These are phyloP conservation scores for Hypsizygus marmoreus DNA, from an alignment of 768 basidiomycete genomes.

Conservation along the genomic window DNA sequence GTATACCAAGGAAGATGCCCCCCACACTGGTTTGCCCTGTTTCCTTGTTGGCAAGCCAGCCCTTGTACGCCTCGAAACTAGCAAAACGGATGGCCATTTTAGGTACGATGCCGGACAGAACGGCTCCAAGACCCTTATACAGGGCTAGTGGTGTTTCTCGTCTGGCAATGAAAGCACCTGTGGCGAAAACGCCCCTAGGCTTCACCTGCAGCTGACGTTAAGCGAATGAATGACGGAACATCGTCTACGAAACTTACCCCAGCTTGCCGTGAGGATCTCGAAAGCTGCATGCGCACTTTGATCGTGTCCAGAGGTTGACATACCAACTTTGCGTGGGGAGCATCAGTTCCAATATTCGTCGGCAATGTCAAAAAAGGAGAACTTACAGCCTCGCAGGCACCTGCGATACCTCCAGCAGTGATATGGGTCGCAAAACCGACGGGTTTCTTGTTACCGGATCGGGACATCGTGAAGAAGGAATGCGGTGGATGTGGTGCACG, in stretches of 20 bases:
- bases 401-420: slow-evolving; percentile 92
- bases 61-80: slow-evolving; percentile 95
- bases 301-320: slow-evolving; percentile 98
- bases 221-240: neutral
- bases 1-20: slow-evolving; percentile 83
- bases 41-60: slow-evolving; percentile 67
- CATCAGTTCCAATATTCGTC: too few species aligned
- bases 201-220: slow-evolving; percentile 65
- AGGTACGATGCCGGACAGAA: slow-evolving; percentile 94
- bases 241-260: slow-evolving; percentile 64
- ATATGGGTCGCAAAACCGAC: slow-evolving; percentile 88
- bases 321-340: slow-evolving; percentile 47
- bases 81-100: slow-evolving; percentile 99
- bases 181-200: slow-evolving; percentile 89
- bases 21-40: slow-evolving; percentile 82
- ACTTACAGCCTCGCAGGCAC: slow-evolving; percentile 88
- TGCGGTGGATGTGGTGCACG: neutral
- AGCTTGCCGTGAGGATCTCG: slow-evolving; percentile 70
- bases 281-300: slow-evolving; percentile 99
- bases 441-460: slow-evolving; percentile 66
- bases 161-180: slow-evolving; percentile 82
- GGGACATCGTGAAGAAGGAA: slow-evolving; percentile 43
- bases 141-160: slow-evolving; percentile 94
- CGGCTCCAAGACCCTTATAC: slow-evolving; percentile 98
- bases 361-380: too few species aligned